Evolutionary conservation across 1,284 basidiomycete genomes (phyloP), one percentile per base, ranked within the genome.

Genomic region (Vanrija sp.): DNA sequence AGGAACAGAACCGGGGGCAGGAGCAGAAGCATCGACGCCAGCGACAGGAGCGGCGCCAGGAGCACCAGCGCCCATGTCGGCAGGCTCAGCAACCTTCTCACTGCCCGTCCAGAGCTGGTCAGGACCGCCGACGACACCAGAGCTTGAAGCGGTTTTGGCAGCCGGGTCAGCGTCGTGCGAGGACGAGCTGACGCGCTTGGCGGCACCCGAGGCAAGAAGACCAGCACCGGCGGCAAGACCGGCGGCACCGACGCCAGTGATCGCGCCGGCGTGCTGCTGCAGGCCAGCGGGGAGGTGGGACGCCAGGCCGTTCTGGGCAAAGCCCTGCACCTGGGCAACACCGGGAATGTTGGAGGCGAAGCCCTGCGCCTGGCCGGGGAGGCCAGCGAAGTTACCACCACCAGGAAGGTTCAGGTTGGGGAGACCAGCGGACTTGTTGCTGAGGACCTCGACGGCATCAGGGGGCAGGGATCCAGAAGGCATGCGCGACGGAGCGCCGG

Each of bases 141-240:
- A 19, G 15, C n/a, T n/a, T 2, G 21, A 18, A 19, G 49, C 42
- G 12, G 43, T 26, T 5, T 18, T 18, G 6, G 23, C 26, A 14
- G 42, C 9, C 18, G 28, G 42, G 14, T 43, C n/a, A 12, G 26
- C 26, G 6, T 12, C 34, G 21, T 26, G 12, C 15, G 21, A 8
- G 29, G 34, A 19, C 3, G 18, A n/a, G 38, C 38, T 16, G 43
- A 28, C 15, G 23, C 19, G 43, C 19, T n/a, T 16, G 18, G 19
- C 46, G 18, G 44, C 44, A n/a, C 5, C 19, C 23, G 29, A 39
- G 21, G 49, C 49, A 28, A 29, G 25, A 16, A 50, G 10, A 23
- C 49, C 49, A 43, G 49, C 49, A 18, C 28, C 49, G 14, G 40
- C 49, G 19, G 49, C 42, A 50, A 28, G 28, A 6, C 42, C 40